These are phyloP conservation scores for Dictyostelium brefeldianum DNA, from an alignment of 78 protist species.

Conservation along the genomic window DNA sequence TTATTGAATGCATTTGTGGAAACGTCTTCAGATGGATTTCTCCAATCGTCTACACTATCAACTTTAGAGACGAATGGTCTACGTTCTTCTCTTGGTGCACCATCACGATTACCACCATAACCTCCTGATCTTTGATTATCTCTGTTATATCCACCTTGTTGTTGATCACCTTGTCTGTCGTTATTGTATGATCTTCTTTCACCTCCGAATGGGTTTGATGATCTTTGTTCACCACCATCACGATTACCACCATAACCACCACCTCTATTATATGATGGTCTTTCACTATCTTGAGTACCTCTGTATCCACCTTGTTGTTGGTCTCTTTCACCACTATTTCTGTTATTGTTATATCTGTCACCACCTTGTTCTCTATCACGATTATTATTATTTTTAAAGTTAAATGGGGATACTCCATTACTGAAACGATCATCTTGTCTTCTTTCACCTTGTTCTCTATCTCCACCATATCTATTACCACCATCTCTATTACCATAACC, in stretches of 20 bases:
- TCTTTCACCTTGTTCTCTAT: conserved; percentile 1
- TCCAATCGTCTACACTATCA: conserved; percentile 64
- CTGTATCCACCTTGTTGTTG: conserved; percentile 28
- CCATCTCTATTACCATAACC: conserved; percentile 7
- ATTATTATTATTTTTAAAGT: conserved; percentile 8
- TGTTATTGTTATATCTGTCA: not conserved
- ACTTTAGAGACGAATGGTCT: conserved; percentile 33
- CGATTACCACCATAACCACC: conserved; percentile 40
- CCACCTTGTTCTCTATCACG: conserved; percentile 13
- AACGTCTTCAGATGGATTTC: conserved; percentile 33
- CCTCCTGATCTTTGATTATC: too few species aligned
- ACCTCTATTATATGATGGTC: conserved; percentile 22
- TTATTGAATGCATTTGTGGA: conserved; percentile 53
- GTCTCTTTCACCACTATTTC: conserved; percentile 11
- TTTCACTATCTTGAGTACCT: not conserved
- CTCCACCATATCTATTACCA: conserved; percentile 4
- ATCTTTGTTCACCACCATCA: not conserved
- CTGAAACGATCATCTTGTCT: conserved; percentile 47
- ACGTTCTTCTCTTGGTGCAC: conserved; percentile 15
- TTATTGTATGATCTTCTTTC: not conserved
- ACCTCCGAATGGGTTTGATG: not conserved
- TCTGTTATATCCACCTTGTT: too few species aligned
- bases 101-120: not conserved
- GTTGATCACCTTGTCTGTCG: not conserved
- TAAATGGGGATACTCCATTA: conserved; percentile 50